phyloP scores from a whole-genome alignment of 352 stramenopile species.

The Pythium myriotylum region DNA sequence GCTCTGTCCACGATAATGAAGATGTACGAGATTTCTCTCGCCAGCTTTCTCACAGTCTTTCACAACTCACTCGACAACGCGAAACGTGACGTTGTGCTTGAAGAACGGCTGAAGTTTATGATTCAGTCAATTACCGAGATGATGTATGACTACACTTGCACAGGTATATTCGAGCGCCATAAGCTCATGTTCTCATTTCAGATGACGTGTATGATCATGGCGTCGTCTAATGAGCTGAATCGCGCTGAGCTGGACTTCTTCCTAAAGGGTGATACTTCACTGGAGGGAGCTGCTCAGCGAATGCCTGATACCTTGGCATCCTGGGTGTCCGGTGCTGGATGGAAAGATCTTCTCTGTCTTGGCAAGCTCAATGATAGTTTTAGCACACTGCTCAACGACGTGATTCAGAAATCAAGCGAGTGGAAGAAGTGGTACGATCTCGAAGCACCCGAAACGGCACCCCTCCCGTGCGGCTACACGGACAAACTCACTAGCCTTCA shows the following conservation, averaged over 20 bases:
- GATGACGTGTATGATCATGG: constrained; percentile 96
- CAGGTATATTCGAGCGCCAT: constrained; percentile 96
- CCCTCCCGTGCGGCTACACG: constrained; percentile 83
- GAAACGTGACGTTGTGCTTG: constrained; percentile 90
- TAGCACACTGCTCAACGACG: constrained; percentile 47
- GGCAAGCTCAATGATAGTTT: constrained; percentile 75
- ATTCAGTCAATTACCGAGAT: constrained; percentile 91
- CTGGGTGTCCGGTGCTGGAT: constrained; percentile 89
- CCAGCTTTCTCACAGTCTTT: constrained; percentile 93
- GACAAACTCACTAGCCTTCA: constrained; percentile 86
- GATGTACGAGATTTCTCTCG: constrained; percentile 96
- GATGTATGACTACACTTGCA: constrained; percentile 97
- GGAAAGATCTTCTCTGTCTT: constrained; percentile 93
- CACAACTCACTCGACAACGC: constrained; percentile 89
- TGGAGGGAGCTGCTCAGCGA: constrained; percentile 70
- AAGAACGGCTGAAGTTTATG: constrained; percentile 89
- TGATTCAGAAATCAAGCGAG: constrained; percentile 47
- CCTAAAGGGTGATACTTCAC: constrained; percentile 95
- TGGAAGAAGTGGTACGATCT: constrained; percentile 96
- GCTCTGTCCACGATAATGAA: constrained; percentile 93
- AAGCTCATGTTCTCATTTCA: constrained; percentile 98
- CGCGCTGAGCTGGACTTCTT: constrained; percentile 94
- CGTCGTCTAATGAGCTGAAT: constrained; percentile 81
- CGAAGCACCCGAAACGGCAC: constrained; percentile 85
- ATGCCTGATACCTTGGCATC: constrained; percentile 64